Conservation (phyloP, 495 filamentous ascomycete species). For the Neurospora sp. region DNA sequence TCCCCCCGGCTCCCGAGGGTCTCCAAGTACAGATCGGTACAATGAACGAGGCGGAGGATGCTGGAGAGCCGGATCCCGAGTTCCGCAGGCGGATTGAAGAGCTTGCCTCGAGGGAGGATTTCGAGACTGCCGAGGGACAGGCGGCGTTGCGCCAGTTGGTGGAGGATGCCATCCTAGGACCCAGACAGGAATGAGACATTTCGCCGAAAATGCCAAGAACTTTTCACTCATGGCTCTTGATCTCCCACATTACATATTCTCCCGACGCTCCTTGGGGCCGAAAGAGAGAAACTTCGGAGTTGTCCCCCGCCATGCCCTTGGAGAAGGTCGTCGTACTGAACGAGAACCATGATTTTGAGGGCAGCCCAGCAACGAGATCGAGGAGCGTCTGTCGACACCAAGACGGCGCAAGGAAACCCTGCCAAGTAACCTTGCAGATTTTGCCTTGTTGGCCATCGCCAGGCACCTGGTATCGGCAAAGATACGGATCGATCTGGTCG, state of each 20-base stretch:
- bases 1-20: constrained; percentile 53
- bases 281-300: constrained; percentile 37
- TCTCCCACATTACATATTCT: constrained; percentile 47
- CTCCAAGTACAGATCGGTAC: constrained; percentile 57
- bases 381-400: constrained; percentile 36
- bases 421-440: constrained; percentile 43
- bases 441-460: constrained; percentile 24
- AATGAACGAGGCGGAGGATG: constrained; percentile 50
- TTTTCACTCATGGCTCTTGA: constrained; percentile 34
- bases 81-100: constrained; percentile 69
- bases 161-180: constrained; percentile 53
- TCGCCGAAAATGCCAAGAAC: neutral
- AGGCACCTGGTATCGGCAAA: constrained; percentile 71
- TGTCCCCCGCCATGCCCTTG: constrained; percentile 29
- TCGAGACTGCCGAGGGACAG: constrained; percentile 61
- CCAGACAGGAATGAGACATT: constrained; percentile 41
- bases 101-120: constrained; percentile 61
- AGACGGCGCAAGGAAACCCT: constrained; percentile 38
- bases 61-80: constrained; percentile 54
- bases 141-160: constrained; percentile 57
- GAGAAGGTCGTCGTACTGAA: constrained; percentile 37
- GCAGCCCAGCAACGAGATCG: constrained; percentile 28
- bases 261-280: constrained; percentile 31
- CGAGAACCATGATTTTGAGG: constrained; percentile 40
- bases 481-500: constrained; percentile 71